Evolutionary conservation across 768 basidiomycete species (phyloP).

Genomic region (Suillus hirtellus): DNA sequence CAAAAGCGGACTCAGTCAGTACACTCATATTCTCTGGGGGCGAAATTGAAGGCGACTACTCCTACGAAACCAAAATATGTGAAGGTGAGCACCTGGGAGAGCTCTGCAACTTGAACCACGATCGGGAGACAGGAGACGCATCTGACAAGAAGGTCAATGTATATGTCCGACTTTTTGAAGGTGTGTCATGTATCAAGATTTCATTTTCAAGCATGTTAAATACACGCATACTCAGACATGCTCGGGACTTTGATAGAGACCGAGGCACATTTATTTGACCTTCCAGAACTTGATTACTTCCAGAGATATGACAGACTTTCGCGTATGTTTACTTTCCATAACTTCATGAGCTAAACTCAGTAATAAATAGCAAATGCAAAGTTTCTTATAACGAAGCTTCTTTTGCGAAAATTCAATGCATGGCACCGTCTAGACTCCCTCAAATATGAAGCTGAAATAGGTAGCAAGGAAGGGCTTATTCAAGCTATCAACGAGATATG

Average conservation of each 20-base stretch:
- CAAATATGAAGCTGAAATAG: constrained; percentile 44
- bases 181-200: constrained; percentile 14
- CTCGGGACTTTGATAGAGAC: constrained; percentile 48
- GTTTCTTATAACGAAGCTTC: constrained; percentile 63
- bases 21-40: constrained; percentile 35
- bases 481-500: constrained; percentile 49
- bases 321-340: constrained; percentile 41
- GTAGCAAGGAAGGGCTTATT: constrained; percentile 35
- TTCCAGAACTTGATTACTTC: constrained; percentile 47
- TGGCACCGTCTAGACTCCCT: constrained; percentile 53
- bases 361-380: constrained; percentile 47
- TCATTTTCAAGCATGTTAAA: background rate
- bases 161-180: constrained; percentile 34
- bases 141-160: constrained; percentile 13
- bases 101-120: constrained; percentile 5
- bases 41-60: constrained; percentile 22
- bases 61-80: constrained; percentile 8
- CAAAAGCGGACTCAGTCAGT: constrained; percentile 20
- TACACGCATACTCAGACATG: constrained; percentile 46
- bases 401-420: constrained; percentile 57
- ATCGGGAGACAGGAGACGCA: constrained; percentile 4
- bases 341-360: constrained; percentile 14
- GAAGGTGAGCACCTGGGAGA: constrained; percentile 11
- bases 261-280: constrained; percentile 54
- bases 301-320: constrained; percentile 42